Conservation (phyloP, 768 basidiomycete species). For the Lyophyllum atratum region DNA sequence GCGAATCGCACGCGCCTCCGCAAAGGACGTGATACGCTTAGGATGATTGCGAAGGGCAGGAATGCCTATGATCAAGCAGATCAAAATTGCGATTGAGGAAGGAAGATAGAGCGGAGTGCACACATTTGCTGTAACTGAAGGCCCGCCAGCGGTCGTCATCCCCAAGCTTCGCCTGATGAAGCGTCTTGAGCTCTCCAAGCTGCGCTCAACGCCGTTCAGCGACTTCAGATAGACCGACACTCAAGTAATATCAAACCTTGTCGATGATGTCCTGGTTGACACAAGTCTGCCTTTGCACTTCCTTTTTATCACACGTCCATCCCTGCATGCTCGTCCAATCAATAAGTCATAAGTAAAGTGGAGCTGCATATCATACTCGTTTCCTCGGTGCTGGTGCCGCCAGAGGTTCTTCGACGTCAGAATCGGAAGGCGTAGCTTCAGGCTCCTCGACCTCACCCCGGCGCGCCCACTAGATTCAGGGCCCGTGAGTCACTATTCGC, state of each 20-base stretch:
- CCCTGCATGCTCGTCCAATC: constrained; percentile 38
- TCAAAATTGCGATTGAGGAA: neutral
- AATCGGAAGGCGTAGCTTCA: constrained; percentile 24
- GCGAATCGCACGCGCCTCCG: constrained; percentile 59
- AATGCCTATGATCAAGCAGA: constrained; percentile 46
- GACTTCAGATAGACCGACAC: neutral
- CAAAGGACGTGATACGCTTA: constrained; percentile 55
- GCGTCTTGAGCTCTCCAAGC: constrained; percentile 65
- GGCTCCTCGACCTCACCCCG: constrained; percentile 38
- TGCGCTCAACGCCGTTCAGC: constrained; percentile 24
- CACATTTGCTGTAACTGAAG: constrained; percentile 67
- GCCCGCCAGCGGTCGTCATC: constrained; percentile 72
- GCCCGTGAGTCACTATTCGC: neutral
- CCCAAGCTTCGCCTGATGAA: constrained; percentile 62
- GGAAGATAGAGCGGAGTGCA: constrained; percentile 10
- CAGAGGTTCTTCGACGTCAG: constrained; percentile 17
- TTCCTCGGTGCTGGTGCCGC: constrained; percentile 22
- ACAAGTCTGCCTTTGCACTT: constrained; percentile 33
- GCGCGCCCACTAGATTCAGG: constrained; percentile 32
- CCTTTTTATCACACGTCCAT: constrained; percentile 66
- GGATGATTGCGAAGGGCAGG: constrained; percentile 56
- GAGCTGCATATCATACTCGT: constrained; percentile 25
- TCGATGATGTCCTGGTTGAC: constrained; percentile 75
- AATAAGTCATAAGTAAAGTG: neutral
- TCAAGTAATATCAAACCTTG: constrained; percentile 46